These are phyloP conservation scores for Salicornia ramosissima DNA, from an alignment of 148 eudicot species.

Conservation along the genomic window DNA sequence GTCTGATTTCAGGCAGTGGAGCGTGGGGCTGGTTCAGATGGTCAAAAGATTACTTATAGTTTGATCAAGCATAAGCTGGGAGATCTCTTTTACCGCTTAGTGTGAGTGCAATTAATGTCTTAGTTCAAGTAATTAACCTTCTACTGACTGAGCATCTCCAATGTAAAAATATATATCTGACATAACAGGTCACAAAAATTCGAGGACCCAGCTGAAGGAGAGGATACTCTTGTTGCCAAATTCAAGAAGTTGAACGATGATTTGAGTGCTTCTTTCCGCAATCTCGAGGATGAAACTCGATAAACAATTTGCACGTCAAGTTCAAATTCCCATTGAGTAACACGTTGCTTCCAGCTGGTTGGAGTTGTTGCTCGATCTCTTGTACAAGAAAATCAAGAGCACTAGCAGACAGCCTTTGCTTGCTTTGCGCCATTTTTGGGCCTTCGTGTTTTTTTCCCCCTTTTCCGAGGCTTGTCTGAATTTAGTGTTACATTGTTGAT, in stretches of 20 bases:
- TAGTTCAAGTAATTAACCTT: neutral
- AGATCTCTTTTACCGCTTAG: slow-evolving; percentile 83
- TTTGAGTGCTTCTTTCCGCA: slow-evolving; percentile 75
- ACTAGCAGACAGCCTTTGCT: slow-evolving; percentile 22
- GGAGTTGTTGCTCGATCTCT: slow-evolving; percentile 11
- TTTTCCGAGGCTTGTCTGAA: slow-evolving; percentile 17
- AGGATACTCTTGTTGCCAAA: slow-evolving; percentile 62
- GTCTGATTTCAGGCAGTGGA: slow-evolving; percentile 65
- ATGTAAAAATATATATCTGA: neutral
- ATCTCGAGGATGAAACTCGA: slow-evolving; percentile 86
- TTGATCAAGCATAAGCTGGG: slow-evolving; percentile 83
- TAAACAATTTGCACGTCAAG: slow-evolving; percentile 21
- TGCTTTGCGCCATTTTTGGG: slow-evolving; percentile 22
- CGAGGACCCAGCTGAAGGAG: slow-evolving; percentile 95
- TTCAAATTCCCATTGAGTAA: slow-evolving; percentile 8
- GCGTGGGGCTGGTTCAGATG: slow-evolving; percentile 92
- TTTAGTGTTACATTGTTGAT: slow-evolving; percentile 6
- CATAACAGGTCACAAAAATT: slow-evolving; percentile 80
- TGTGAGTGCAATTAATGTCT: slow-evolving; percentile 45
- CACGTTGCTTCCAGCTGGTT: slow-evolving; percentile 5
- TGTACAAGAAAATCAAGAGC: slow-evolving; percentile 28
- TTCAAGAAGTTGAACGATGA: slow-evolving; percentile 78
- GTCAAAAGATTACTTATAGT: slow-evolving; percentile 72
- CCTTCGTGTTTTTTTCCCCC: slow-evolving; percentile 6
- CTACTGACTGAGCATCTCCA: neutral